Evolutionary conservation across 306 rosid genomes (phyloP).

Genomic region (Acmispon strigosus): DNA sequence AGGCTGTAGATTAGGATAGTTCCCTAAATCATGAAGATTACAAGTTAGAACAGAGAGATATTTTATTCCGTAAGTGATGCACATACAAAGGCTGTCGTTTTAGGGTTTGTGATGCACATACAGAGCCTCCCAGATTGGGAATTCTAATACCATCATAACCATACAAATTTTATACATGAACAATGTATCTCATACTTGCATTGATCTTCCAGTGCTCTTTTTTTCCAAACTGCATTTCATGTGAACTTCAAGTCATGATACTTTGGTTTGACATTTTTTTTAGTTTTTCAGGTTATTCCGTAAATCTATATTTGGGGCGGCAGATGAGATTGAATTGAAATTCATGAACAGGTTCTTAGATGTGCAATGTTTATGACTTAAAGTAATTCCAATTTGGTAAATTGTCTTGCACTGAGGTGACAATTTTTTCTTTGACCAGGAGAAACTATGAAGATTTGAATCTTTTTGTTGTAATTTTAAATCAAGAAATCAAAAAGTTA

Average conservation of each 20-base stretch:
- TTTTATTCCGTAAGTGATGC: too few relatives aligned
- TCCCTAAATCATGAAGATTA: too few relatives aligned
- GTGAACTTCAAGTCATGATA: not conserved
- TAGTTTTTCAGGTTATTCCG: conserved; percentile 74
- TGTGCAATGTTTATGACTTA: conserved; percentile 10
- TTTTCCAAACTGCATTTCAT: not conserved
- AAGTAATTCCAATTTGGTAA: not conserved
- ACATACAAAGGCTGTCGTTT: too few relatives aligned
- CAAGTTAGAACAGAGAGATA: too few relatives aligned
- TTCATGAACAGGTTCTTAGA: conserved; percentile 83
- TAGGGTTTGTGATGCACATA: too few relatives aligned
- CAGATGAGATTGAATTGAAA: conserved; percentile 91
- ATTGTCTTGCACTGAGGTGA: not conserved
- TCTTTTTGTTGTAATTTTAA: conserved; percentile 62
- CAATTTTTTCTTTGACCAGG: conserved; percentile 38
- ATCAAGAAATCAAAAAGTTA: conserved; percentile 85
- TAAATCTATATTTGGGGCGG: conserved; percentile 81
- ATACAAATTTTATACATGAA: too few relatives aligned
- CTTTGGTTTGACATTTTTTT: conserved; percentile 13
- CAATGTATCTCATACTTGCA: not conserved
- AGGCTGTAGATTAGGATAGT: too few relatives aligned
- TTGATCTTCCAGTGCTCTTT: conserved; percentile 1
- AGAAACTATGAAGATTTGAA: conserved; percentile 86
- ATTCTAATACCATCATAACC: too few relatives aligned
- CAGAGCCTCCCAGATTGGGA: too few relatives aligned